Conservation (phyloP, 2,329 filamentous ascomycete species). For the Hypoxylon sp. region DNA sequence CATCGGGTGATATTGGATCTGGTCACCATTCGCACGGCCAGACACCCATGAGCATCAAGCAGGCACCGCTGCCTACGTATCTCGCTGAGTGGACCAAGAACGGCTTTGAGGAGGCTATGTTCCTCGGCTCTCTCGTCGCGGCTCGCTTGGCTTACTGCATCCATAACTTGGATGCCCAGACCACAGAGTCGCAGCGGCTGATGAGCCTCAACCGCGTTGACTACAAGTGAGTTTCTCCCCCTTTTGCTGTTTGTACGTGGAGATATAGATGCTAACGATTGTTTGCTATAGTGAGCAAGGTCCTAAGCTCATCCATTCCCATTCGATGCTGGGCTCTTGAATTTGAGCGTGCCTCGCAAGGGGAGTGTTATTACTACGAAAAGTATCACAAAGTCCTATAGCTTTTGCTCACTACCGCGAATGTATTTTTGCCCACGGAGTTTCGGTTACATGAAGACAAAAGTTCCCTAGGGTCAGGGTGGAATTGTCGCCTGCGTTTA, state of each 20-base stretch:
- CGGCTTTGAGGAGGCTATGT: conserved; percentile 83
- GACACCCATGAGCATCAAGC: conserved; percentile 88
- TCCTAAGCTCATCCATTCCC: conserved; percentile 32
- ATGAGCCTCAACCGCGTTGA: conserved; percentile 72
- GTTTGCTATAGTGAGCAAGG: conserved; percentile 32
- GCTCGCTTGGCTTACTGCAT: conserved; percentile 74
- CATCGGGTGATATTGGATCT: conserved; percentile 59
- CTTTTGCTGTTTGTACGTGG: neutral
- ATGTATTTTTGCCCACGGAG: conserved; percentile 18
- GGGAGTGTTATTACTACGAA: neutral
- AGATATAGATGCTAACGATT: conserved; percentile 7
- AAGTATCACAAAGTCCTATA: neutral
- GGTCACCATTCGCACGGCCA: conserved; percentile 72
- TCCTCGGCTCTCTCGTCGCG: conserved; percentile 89
- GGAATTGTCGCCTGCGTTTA: neutral
- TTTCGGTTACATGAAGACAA: conserved; percentile 38
- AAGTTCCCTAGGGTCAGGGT: conserved; percentile 21
- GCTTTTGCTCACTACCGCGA: conserved; percentile 8
- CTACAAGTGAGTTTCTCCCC: conserved; percentile 67
- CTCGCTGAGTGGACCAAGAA: conserved; percentile 92
- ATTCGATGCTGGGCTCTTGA: conserved; percentile 27
- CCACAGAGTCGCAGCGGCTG: conserved; percentile 66
- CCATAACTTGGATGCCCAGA: conserved; percentile 69
- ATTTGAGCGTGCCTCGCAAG: neutral
- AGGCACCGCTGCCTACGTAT: conserved; percentile 83